Conservation (phyloP, 1,284 basidiomycete genomes). For the Apiotrichum veenhuisii region DNA sequence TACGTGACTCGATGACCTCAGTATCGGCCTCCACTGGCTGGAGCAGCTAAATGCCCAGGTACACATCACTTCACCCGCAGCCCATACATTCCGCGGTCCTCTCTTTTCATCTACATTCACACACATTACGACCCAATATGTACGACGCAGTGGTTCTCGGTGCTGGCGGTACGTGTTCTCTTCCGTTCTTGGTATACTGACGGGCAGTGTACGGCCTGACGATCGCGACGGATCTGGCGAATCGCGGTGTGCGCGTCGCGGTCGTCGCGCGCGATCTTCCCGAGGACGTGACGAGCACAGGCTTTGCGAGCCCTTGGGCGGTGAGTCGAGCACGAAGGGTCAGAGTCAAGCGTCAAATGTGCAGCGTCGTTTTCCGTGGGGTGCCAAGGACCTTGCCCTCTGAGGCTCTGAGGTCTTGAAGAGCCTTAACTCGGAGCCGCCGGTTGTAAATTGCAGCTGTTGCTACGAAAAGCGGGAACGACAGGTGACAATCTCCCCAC, state of each 20-base stretch:
- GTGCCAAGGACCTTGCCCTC: too few species aligned
- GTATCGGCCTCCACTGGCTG: too few species aligned
- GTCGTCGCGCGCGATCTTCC: slow-evolving; percentile 65
- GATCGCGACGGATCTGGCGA: slow-evolving; percentile 49
- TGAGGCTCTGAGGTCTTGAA: too few species aligned
- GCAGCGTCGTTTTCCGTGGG: too few species aligned
- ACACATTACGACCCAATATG: not conserved
- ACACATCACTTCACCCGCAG: too few species aligned
- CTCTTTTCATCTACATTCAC: not conserved
- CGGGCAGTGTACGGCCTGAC: slow-evolving; percentile 52
- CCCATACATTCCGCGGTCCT: not conserved
- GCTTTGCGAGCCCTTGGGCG: slow-evolving; percentile 68
- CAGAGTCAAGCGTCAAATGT: too few species aligned
- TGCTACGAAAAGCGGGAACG: too few species aligned
- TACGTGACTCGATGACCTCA: too few species aligned
- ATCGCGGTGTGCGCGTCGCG: slow-evolving; percentile 55
- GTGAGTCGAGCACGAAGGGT: slow-evolving; percentile 32
- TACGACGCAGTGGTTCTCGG: slow-evolving; percentile 44
- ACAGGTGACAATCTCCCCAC: too few species aligned
- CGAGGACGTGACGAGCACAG: slow-evolving; percentile 58
- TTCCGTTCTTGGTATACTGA: not conserved
- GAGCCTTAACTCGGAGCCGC: too few species aligned
- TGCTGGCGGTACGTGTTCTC: slow-evolving; percentile 41
- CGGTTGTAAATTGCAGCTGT: too few species aligned
- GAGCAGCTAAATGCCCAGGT: too few species aligned